phyloP scores from a whole-genome alignment of 495 filamentous ascomycete genomes.

The Massariosphaeria phaeospora region DNA sequence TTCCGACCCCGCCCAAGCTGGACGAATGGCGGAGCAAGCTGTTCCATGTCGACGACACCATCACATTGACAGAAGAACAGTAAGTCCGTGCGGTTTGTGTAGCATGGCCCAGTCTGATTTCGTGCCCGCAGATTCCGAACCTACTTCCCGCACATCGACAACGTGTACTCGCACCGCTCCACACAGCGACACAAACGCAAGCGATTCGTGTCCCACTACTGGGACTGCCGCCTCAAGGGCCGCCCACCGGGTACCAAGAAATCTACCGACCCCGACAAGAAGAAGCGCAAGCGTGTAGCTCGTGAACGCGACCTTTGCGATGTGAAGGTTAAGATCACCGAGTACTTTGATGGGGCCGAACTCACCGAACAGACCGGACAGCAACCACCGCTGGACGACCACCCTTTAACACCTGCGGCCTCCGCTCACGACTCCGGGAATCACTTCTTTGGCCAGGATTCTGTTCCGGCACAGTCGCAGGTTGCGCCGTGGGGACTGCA shows the following conservation, averaged over 20 bases:
- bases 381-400: conserved; percentile 23
- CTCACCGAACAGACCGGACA: conserved; percentile 24
- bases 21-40: conserved; percentile 68
- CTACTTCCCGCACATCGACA: conserved; percentile 88
- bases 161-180: conserved; percentile 86
- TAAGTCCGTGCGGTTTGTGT: conserved; percentile 43
- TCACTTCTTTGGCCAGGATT: conserved; percentile 16
- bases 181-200: conserved; percentile 83
- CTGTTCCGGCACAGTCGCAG: conserved; percentile 1
- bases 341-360: conserved; percentile 63
- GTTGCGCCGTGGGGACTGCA: conserved; percentile 17
- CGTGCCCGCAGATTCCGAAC: conserved; percentile 61
- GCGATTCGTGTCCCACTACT: conserved; percentile 80
- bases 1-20: conserved; percentile 65
- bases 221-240: conserved; percentile 85
- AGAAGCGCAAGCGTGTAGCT: conserved; percentile 77
- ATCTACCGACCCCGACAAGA: conserved; percentile 79
- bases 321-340: conserved; percentile 89
- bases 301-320: conserved; percentile 77
- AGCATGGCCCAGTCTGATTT: not conserved
- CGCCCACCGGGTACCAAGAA: conserved; percentile 78
- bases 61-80: conserved; percentile 75
- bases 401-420: too few species aligned
- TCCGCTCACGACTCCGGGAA: not conserved
- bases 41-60: conserved; percentile 70